A percentile compares a stretch with the other conserved stretches of the same genome.
Conservation (phyloP, 2,329 filamentous ascomycete species). For the Saccharata proteae region DNA sequence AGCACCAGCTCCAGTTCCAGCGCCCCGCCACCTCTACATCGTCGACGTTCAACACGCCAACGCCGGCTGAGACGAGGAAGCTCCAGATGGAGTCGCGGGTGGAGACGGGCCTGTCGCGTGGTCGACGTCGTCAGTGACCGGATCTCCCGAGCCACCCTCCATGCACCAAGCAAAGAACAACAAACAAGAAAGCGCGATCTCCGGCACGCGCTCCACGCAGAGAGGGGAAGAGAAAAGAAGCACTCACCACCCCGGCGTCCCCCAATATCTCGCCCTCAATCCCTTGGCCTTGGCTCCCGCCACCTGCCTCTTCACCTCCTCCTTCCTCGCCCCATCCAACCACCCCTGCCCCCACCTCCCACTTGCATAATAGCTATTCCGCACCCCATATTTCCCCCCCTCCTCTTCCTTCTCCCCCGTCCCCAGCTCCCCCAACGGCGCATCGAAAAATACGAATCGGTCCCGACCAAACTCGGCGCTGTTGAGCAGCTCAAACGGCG, state of each 20-base stretch:
- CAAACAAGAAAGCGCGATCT: too few relatives aligned
- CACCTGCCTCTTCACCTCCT: background rate
- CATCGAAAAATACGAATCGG: conserved; percentile 9
- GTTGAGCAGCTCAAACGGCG: conserved; percentile 5
- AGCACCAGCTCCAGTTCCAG: too few relatives aligned
- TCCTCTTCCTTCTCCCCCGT: too few relatives aligned
- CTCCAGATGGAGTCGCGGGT: conserved; percentile 46
- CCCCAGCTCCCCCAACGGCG: conserved; percentile 7
- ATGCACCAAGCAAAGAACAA: too few relatives aligned
- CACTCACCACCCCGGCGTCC: conserved; percentile 46
- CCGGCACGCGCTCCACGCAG: too few relatives aligned
- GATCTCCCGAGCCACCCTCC: too few relatives aligned
- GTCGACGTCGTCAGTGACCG: too few relatives aligned
- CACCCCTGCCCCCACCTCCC: background rate
- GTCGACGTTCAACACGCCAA: conserved; percentile 51
- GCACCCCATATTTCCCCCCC: background rate
- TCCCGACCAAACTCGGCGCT: background rate
- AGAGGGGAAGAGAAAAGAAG: too few relatives aligned
- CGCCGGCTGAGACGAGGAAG: conserved; percentile 42
- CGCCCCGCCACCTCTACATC: conserved; percentile 41
- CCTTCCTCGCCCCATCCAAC: background rate
- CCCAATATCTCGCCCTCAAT: conserved; percentile 49
- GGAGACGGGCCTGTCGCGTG: too few relatives aligned
- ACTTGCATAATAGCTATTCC: conserved; percentile 2
- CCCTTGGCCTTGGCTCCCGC: conserved; percentile 21